Evolutionary conservation across 441 rosid species (phyloP), one percentile per base, ranked within the genome.

Genomic region (Euphorbia celastroides): DNA sequence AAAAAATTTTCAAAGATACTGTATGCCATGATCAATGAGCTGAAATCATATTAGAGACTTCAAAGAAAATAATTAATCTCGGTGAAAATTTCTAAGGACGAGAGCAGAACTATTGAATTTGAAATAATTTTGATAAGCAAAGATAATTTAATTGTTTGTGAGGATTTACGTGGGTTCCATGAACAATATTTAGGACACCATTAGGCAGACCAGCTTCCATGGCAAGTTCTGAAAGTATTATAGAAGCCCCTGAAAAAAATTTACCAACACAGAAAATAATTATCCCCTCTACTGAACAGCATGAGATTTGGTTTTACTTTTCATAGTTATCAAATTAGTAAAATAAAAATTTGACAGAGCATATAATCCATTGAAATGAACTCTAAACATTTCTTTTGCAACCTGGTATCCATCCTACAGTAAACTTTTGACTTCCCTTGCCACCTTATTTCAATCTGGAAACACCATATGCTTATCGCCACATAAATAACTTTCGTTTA

Each of bases 121-220:
- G 13, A 12, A 44, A 22, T 61, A 54, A 12, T 28, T n/a, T 56
- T 12, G n/a, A 42, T 2, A 31, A 42, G 25, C 3, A 7, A 30
- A 31, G 25, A 8, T 2, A 14, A 65, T 41, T 25, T n/a, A 14
- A 30, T 62, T 67, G 60, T 19, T 38, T 28, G 71, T 44, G 20
- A 65, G 68, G 75, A 42, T 85, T 17, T 84, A 93, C 98, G 75
- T 82, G 78, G 56, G 96, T 87, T 32, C 98, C 98, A 63, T 93
- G 98, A 58, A 88, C 90, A 54, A 93, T 82, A 75, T 90, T 90
- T 62, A 93, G 79, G 78, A 93, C 94, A 70, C 98, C 98, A 44
- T 83, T 28, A 25, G 96, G 97, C 78, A 92, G 81, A 71, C 97
- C 98, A 66, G 98, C 97, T 77, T 92, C 96, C 86, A 84, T 84